Evolutionary conservation across 139 green algal species (phyloP).

Genomic region (Astrephomene gubernaculifera): DNA sequence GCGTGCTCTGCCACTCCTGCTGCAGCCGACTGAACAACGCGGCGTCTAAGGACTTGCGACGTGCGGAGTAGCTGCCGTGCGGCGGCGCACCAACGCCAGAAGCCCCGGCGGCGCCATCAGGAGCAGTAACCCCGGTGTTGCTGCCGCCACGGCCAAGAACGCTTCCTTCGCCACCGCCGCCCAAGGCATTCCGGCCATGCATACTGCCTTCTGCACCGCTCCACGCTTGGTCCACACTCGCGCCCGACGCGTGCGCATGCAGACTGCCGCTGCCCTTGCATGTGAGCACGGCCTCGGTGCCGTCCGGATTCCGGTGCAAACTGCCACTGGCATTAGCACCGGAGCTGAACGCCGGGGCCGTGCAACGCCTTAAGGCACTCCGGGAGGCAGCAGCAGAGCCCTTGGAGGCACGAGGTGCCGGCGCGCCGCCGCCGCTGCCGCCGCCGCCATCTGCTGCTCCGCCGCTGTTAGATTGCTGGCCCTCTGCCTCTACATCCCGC

Average conservation of each 20-base stretch:
- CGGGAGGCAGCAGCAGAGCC: no score
- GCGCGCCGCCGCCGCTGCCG: background rate
- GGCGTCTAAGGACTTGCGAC: background rate
- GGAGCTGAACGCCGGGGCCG: no score
- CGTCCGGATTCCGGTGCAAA: no score
- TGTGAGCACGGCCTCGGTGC: no score
- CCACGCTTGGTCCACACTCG: background rate
- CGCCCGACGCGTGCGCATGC: background rate
- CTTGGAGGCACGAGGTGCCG: background rate
- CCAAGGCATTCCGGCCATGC: background rate
- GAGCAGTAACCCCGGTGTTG: background rate
- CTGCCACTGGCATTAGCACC: no score
- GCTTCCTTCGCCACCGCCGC: background rate
- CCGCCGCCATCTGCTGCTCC: background rate
- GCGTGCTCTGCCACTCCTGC: background rate
- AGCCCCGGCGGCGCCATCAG: background rate
- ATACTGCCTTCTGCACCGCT: background rate
- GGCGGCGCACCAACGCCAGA: no score
- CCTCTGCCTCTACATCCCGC: background rate
- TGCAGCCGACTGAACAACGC: background rate
- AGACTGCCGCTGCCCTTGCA: background rate
- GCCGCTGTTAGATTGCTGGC: background rate
- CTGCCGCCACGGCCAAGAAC: background rate
- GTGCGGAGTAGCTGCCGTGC: background rate
- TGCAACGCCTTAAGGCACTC: no score